phyloP scores from a whole-genome alignment of 768 basidiomycete genomes.

The Rubroboletus satanas region DNA sequence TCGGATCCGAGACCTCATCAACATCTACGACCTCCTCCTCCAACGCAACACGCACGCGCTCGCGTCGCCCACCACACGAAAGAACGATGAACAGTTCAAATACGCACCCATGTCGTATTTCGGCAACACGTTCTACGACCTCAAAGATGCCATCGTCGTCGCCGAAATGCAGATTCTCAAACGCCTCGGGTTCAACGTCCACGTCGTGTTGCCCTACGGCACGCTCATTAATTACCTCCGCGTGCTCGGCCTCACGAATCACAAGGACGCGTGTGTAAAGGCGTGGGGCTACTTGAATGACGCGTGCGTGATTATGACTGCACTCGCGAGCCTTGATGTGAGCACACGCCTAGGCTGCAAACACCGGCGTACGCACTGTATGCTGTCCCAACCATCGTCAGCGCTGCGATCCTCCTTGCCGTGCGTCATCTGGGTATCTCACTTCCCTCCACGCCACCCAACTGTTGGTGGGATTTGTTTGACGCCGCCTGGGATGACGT shows the following conservation, averaged over 20 bases:
- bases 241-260: constrained; percentile 79
- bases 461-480: constrained; percentile 92
- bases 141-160: constrained; percentile 91
- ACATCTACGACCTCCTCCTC: constrained; percentile 87
- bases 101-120: constrained; percentile 90
- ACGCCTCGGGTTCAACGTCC: constrained; percentile 91
- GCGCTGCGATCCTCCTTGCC: constrained; percentile 82
- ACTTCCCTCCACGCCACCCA: constrained; percentile 65
- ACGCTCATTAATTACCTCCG: constrained; percentile 93
- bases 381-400: constrained; percentile 84
- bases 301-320: constrained; percentile 59
- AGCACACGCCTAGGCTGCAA: constrained; percentile 61
- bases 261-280: constrained; percentile 61
- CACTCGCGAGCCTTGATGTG: neutral
- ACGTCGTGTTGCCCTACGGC: constrained; percentile 89
- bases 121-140: constrained; percentile 83
- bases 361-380: constrained; percentile 91
- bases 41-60: constrained; percentile 63
- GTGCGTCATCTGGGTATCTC: constrained; percentile 68
- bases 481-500: constrained; percentile 90
- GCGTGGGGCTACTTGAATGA: constrained; percentile 98
- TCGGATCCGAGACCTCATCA: constrained; percentile 91
- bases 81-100: constrained; percentile 42
- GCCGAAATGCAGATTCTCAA: constrained; percentile 98
- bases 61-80: constrained; percentile 13